Conservation (phyloP, 495 filamentous ascomycete genomes). For the Penicillium tannophilum region DNA sequence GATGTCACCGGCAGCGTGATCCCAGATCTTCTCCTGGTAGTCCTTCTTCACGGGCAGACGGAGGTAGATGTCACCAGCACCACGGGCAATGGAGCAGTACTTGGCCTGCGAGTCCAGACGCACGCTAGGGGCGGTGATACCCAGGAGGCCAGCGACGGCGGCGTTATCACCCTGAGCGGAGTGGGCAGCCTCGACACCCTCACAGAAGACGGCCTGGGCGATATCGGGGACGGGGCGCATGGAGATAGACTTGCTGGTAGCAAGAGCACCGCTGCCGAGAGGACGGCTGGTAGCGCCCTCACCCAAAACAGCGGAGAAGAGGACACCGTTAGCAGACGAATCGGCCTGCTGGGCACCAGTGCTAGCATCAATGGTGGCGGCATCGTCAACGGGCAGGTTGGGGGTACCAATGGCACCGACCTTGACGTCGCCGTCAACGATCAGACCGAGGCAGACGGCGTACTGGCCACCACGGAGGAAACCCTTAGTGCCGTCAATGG, state of each 20-base stretch:
- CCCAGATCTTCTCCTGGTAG: conserved; percentile 99
- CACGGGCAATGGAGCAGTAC: conserved; percentile 93
- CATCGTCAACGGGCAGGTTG: conserved; percentile 85
- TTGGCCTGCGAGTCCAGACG: conserved; percentile 98
- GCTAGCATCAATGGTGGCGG: conserved; percentile 62
- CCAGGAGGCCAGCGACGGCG: conserved; percentile 78
- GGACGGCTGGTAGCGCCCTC: conserved; percentile 78
- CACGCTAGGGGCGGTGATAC: conserved; percentile 83
- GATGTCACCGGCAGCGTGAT: conserved; percentile 95
- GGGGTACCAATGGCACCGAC: conserved; percentile 93
- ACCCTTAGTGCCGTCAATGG: conserved; percentile 96
- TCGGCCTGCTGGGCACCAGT: conserved; percentile 70
- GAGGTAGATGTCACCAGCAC: conserved; percentile 92
- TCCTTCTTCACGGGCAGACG: conserved; percentile 78
- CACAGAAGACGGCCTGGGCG: conserved; percentile 83
- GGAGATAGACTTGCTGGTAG: conserved; percentile 61
- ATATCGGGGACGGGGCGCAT: conserved; percentile 80
- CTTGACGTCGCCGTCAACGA: conserved; percentile 93
- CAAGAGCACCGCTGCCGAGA: conserved; percentile 60
- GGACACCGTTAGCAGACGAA: conserved; percentile 70
- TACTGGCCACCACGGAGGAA: conserved; percentile 98
- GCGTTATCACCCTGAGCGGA: conserved; percentile 85
- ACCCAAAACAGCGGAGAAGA: conserved; percentile 79
- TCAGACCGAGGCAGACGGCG: conserved; percentile 87
- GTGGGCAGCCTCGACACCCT: conserved; percentile 91